These are phyloP conservation scores for Cruciata laevipes DNA, from an alignment of 257 asterid species.

Conservation along the genomic window DNA sequence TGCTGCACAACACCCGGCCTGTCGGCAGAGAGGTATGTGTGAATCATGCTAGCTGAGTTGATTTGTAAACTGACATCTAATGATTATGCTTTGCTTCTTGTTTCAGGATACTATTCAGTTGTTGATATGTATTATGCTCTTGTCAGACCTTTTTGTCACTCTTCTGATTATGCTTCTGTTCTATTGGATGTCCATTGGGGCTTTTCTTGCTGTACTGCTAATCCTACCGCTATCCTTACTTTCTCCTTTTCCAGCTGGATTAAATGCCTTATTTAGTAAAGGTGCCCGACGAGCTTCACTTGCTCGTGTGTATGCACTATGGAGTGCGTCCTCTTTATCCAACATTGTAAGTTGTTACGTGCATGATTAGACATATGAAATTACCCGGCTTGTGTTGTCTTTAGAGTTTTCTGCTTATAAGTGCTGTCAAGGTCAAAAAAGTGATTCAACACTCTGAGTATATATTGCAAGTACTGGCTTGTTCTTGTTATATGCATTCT, in stretches of 20 bases:
- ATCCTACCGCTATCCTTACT: constrained; percentile 91
- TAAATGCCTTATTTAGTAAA: constrained; percentile 83
- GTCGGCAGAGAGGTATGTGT: constrained; percentile 82
- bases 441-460: background rate
- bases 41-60: constrained; percentile 17
- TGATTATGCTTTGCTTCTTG: constrained; percentile 20
- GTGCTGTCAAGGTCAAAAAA: background rate
- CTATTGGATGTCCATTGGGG: constrained; percentile 91
- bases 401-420: background rate
- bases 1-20: constrained; percentile 82
- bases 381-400: background rate
- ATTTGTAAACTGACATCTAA: constrained; percentile 22
- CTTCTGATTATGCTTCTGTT: constrained; percentile 70
- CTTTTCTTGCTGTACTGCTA: constrained; percentile 82
- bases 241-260: constrained; percentile 92
- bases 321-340: constrained; percentile 83
- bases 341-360: constrained; percentile 64
- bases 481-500: background rate
- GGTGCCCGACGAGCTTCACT: constrained; percentile 87
- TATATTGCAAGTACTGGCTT: background rate
- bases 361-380: background rate
- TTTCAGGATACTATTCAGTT: constrained; percentile 91
- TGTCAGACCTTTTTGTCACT: constrained; percentile 80
- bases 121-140: constrained; percentile 70
- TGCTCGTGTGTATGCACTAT: constrained; percentile 83